Percentiles rank a stretch among this genome's conserved stretches.
These are phyloP conservation scores for Dipteronia dyeriana DNA, from an alignment of 345 rosid genomes.

Conservation along the genomic window DNA sequence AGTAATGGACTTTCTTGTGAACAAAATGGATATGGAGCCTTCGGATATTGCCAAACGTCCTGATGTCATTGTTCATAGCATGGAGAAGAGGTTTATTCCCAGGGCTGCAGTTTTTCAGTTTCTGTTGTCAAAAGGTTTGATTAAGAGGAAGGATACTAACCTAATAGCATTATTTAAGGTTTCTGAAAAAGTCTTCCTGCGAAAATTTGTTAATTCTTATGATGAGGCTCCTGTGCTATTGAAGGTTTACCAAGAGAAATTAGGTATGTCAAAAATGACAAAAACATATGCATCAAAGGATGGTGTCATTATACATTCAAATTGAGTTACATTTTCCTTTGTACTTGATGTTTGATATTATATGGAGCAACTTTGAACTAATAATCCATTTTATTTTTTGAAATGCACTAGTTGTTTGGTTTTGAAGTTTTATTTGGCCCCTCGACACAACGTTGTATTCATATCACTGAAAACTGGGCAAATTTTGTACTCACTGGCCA, in stretches of 20 bases:
- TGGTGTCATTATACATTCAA: background rate
- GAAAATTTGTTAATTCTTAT: constrained; percentile 20
- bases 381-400: no score
- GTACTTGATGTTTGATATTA: no score
- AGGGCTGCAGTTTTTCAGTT: constrained; percentile 26
- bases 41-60: constrained; percentile 8
- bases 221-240: constrained; percentile 18
- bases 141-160: constrained; percentile 16
- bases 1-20: constrained; percentile 30
- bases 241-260: constrained; percentile 22
- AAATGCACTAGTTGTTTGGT: no score
- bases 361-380: no score
- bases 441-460: no score
- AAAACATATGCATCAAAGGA: background rate
- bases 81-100: constrained; percentile 38
- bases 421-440: no score
- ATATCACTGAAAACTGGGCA: no score
- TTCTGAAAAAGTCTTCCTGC: constrained; percentile 21
- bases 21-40: constrained; percentile 17
- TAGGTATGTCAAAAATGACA: background rate
- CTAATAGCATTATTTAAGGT: background rate
- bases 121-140: constrained; percentile 28
- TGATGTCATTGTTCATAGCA: background rate
- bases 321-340: no score
- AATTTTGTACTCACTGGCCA: no score